These are phyloP conservation scores for Musa beccarii DNA, from an alignment of 176 grass and related monocot genomes.

Conservation along the genomic window DNA sequence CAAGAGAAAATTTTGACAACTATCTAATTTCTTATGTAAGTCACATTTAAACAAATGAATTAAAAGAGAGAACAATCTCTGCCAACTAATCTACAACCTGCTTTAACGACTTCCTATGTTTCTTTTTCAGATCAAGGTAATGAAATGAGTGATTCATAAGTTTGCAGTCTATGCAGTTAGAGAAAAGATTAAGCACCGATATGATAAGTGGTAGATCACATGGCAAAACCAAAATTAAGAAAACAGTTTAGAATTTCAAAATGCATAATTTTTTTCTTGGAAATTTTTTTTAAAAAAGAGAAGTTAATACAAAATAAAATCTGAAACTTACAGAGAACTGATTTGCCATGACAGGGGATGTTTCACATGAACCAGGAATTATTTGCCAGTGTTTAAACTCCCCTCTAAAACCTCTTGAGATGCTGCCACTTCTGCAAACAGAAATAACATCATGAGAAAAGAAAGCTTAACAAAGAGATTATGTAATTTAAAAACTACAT, in stretches of 20 bases:
- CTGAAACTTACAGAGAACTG: conserved; percentile 78
- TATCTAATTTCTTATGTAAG: too few species aligned
- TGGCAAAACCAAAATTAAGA: background rate
- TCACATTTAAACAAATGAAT: too few species aligned
- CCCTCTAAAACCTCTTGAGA: conserved; percentile 97
- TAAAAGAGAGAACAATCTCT: too few species aligned
- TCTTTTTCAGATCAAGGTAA: too few species aligned
- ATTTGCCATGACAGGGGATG: conserved; percentile 88
- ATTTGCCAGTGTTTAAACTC: conserved; percentile 98
- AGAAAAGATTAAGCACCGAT: too few species aligned
- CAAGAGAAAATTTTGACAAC: too few species aligned
- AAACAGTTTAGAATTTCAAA: background rate
- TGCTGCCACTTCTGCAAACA: conserved; percentile 63
- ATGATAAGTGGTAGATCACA: too few species aligned
- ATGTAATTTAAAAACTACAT: conserved; percentile 11
- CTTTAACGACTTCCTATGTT: too few species aligned
- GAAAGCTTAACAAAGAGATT: conserved; percentile 15
- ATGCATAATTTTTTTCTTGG: background rate
- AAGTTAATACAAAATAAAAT: conserved; percentile 16
- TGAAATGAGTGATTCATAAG: too few species aligned
- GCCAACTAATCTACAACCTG: too few species aligned
- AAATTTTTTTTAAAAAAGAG: background rate
- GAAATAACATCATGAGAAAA: conserved; percentile 1
- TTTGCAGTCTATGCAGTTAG: too few species aligned
- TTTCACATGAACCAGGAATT: conserved; percentile 80